Base-by-base conservation (phyloP, 2,329 filamentous ascomycete species). In the Hypomyces perniciosus region DNA sequence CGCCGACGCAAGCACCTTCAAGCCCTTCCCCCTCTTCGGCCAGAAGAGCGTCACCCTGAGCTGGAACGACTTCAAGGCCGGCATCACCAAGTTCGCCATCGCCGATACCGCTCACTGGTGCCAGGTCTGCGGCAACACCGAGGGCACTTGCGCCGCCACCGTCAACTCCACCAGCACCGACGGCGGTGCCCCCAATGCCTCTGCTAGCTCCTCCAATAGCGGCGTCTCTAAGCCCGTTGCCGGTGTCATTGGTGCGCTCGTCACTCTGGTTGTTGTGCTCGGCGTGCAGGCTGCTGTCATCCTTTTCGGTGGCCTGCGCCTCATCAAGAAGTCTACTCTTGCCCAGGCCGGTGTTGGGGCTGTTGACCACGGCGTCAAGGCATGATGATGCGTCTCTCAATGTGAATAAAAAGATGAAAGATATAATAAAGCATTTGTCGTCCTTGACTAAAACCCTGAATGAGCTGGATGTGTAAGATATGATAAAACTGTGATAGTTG, bases 231-330 rank as follows among this genome's bases (percentile, higher is more conserved):
- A 76, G 35, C 77, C 81, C 5, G 82, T 91, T n/a, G 89, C 88
- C 0, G 89, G 90, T 46, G 88, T 92, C 5, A 90, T 95, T 46
- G 84, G 88, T 41, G 88, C 90, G 40, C 67, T 90, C 57, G 74
- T 87, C 35, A 79, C 78, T 0, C 66, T 81, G 5, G 70, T 71
- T 8, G 74, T 78, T 8, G 68, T 80, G 12, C 65, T 78, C 38
- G 71, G 68, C 10, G 35, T 75, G 20, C 68, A 77, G 62, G 72
- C 64, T 8, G 61, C 75, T 10, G 61, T 76, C 40, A 65, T 77
- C 60, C 58, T 69, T 12, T 10, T 73, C 5, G 70, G 67, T 5
- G 75, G 76, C 8, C 57, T 78, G 54, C 72, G 72, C 27, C 57
- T 79, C 20, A 72, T 74, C 47, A 77, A 73, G 64, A 78, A 75